These are phyloP conservation scores for Lojkania enalia DNA, from an alignment of 2,329 filamentous ascomycete species.

Conservation along the genomic window DNA sequence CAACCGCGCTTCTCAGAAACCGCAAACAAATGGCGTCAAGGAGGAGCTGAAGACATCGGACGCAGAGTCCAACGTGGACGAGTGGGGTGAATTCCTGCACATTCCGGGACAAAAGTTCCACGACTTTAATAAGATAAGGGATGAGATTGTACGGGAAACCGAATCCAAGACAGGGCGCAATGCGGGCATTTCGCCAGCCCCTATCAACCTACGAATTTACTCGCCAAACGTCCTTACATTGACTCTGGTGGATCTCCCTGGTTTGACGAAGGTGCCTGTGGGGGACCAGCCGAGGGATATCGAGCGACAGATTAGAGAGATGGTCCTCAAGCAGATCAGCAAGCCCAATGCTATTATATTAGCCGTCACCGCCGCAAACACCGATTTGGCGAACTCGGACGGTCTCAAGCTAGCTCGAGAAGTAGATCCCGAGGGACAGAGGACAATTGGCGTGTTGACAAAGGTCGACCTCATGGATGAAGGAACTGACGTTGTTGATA, in stretches of 20 bases:
- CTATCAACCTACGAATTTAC: conserved; percentile 98
- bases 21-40: conserved; percentile 71
- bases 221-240: conserved; percentile 97
- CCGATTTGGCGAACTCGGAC: conserved; percentile 97
- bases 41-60: conserved; percentile 71
- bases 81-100: conserved; percentile 99
- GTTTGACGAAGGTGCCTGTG: conserved; percentile 93
- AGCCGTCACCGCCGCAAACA: conserved; percentile 94
- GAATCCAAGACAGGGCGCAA: conserved; percentile 96
- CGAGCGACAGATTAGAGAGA: conserved; percentile 93
- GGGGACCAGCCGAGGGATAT: conserved; percentile 97
- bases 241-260: conserved; percentile 93
- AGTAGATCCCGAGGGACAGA: conserved; percentile 94
- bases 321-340: conserved; percentile 98
- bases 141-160: conserved; percentile 96
- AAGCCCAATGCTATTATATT: conserved; percentile 98
- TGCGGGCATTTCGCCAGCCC: conserved; percentile 91
- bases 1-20: conserved; percentile 71
- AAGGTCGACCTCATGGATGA: conserved; percentile 99
- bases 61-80: conserved; percentile 86
- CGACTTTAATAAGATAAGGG: conserved; percentile 97
- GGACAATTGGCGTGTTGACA: conserved; percentile 96
- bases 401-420: conserved; percentile 94
- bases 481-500: conserved; percentile 97
- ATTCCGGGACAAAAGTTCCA: conserved; percentile 96